Percentiles rank a stretch among this genome's conserved stretches.
These are phyloP conservation scores for Phlyctochytrium planicorne DNA, from an alignment of 192 early-diverging fungal genomes.

Conservation along the genomic window DNA sequence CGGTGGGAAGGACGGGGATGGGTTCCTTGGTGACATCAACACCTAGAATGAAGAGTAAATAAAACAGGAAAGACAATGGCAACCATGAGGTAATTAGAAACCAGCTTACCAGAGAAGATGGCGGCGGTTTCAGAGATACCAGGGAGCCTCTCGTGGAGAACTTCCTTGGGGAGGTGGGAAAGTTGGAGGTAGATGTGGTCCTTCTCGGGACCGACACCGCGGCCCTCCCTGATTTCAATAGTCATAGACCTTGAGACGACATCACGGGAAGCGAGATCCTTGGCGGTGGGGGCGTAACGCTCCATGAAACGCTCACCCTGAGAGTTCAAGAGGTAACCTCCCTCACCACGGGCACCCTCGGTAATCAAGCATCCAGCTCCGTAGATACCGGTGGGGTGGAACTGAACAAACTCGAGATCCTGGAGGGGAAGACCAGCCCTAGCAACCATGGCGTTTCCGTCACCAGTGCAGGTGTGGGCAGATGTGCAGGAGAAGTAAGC, in stretches of 20 bases:
- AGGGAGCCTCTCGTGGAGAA: slow-evolving; percentile 84
- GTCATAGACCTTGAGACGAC: slow-evolving; percentile 99
- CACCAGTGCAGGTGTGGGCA: slow-evolving; percentile 98
- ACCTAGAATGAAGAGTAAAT: slow-evolving; percentile 27
- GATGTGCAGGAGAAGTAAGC: slow-evolving; percentile 98
- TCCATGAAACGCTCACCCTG: slow-evolving; percentile 99
- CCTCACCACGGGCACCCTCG: slow-evolving; percentile 95
- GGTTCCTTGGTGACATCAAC: slow-evolving; percentile 99
- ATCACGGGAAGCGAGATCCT: slow-evolving; percentile 97
- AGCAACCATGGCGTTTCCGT: slow-evolving; percentile 98
- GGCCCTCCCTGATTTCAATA: slow-evolving; percentile 95
- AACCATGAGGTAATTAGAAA: slow-evolving; percentile 2
- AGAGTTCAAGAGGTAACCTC: slow-evolving; percentile 94
- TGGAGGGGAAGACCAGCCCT: slow-evolving; percentile 95
- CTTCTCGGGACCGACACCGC: slow-evolving; percentile 93
- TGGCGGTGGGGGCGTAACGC: slow-evolving; percentile 97
- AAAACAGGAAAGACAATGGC: neutral
- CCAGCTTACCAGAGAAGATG: slow-evolving; percentile 81
- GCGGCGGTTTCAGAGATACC: slow-evolving; percentile 99
- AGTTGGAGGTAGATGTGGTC: slow-evolving; percentile 97
- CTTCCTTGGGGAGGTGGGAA: slow-evolving; percentile 88
- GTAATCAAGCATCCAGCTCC: slow-evolving; percentile 97
- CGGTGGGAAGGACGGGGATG: slow-evolving; percentile 97
- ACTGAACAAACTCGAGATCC: slow-evolving; percentile 99
- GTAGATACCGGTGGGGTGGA: slow-evolving; percentile 99